phyloP scores from a whole-genome alignment of 495 filamentous ascomycete species.

The Penicillium cinerascens region DNA sequence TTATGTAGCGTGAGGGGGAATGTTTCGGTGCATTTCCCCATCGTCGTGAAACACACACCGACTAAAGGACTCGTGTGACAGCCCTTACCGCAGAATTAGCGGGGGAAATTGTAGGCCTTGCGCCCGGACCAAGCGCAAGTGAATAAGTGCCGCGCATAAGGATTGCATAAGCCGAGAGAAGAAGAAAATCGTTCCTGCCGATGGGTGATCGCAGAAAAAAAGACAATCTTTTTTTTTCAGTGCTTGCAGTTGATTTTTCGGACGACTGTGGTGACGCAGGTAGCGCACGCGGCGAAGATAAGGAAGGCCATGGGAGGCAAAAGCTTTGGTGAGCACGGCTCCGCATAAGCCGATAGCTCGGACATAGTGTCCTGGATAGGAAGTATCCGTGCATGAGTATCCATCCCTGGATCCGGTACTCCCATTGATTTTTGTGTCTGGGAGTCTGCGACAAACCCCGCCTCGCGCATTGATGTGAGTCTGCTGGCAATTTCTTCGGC shows the following conservation, averaged over 20 bases:
- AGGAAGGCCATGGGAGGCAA: background rate
- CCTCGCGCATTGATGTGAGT: constrained; percentile 14
- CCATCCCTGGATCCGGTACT: constrained; percentile 17
- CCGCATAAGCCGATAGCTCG: background rate
- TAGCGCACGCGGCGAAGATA: constrained; percentile 8
- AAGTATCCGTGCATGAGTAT: constrained; percentile 7
- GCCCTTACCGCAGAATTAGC: background rate
- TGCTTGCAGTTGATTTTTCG: background rate
- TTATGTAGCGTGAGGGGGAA: background rate
- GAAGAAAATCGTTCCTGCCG: background rate
- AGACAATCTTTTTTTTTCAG: background rate
- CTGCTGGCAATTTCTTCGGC: constrained; percentile 9
- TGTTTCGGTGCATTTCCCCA: background rate
- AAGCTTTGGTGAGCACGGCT: background rate
- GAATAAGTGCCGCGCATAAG: background rate
- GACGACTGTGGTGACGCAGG: constrained; percentile 9
- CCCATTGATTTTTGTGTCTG: constrained; percentile 8
- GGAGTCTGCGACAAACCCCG: constrained; percentile 4
- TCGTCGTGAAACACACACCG: background rate
- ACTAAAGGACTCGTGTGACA: background rate
- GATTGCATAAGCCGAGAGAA: background rate
- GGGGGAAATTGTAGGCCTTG: background rate
- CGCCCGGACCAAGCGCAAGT: background rate
- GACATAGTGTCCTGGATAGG: constrained; percentile 6
- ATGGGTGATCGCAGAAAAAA: background rate